Percentiles rank a stretch among this genome's conserved stretches.
Evolutionary conservation across 768 basidiomycete genomes (phyloP).

Genomic region (Rhizopogon roseolus): DNA sequence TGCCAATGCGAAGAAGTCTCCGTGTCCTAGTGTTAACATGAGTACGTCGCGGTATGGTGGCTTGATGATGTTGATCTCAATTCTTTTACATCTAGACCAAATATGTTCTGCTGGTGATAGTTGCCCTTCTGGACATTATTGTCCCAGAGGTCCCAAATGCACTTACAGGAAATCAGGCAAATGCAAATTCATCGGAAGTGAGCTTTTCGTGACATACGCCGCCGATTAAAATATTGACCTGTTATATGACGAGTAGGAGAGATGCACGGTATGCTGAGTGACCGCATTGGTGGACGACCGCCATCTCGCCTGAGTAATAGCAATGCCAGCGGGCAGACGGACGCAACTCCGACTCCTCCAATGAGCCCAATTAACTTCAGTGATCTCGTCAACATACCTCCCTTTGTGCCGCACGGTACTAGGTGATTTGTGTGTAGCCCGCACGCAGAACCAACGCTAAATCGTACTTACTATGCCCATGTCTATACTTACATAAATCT

Average conservation of each 20-base stretch:
- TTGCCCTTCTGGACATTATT: slow-evolving; percentile 33
- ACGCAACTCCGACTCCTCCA: background rate
- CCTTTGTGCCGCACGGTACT: background rate
- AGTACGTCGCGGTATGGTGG: slow-evolving; percentile 11
- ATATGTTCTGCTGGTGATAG: slow-evolving; percentile 20
- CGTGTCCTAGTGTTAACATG: slow-evolving; percentile 26
- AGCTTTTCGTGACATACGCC: slow-evolving; percentile 6
- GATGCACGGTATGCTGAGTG: background rate
- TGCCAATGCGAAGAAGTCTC: slow-evolving; percentile 28
- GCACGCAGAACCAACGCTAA: background rate
- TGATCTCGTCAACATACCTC: background rate
- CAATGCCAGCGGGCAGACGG: slow-evolving; percentile 2
- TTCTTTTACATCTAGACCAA: slow-evolving; percentile 9
- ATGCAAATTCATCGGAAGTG: slow-evolving; percentile 29
- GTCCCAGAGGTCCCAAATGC: slow-evolving; percentile 32
- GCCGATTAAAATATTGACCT: background rate
- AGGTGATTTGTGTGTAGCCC: background rate
- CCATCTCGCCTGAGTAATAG: slow-evolving; percentile 1
- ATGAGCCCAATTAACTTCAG: background rate
- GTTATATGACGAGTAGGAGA: background rate
- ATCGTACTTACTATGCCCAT: slow-evolving; percentile 1
- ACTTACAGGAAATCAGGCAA: slow-evolving; percentile 25
- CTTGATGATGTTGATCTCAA: background rate
- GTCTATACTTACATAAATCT: background rate
- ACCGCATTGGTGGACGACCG: background rate